Conservation (phyloP, 768 basidiomycete genomes). For the Leccinum longicurvipes region DNA sequence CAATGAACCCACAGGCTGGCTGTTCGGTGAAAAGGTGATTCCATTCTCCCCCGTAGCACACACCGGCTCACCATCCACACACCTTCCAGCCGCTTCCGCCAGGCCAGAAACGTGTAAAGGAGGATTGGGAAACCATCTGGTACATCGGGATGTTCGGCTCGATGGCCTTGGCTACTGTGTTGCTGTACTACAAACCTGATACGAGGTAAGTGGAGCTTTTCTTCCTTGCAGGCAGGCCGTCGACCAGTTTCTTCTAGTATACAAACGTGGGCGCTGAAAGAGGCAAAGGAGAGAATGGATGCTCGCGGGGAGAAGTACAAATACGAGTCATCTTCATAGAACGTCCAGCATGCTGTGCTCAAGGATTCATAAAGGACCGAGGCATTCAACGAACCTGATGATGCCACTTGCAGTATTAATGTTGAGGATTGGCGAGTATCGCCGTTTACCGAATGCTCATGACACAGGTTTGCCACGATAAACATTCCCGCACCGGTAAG, state of each 20-base stretch:
- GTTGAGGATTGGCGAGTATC: neutral
- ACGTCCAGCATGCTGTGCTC: conserved; percentile 2
- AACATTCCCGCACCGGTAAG: neutral
- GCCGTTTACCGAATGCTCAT: neutral
- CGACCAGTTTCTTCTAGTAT: conserved; percentile 49
- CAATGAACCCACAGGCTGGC: conserved; percentile 83
- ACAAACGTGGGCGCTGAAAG: conserved; percentile 87
- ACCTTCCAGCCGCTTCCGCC: conserved; percentile 61
- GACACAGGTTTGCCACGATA: neutral
- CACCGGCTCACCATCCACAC: neutral
- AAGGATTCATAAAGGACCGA: neutral
- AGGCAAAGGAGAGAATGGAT: conserved; percentile 88
- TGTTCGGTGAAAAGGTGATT: conserved; percentile 86
- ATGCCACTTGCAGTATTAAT: neutral
- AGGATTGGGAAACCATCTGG: conserved; percentile 91
- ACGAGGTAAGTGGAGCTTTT: conserved; percentile 60
- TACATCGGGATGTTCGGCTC: conserved; percentile 89
- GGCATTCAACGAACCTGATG: neutral
- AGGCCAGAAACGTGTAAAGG: conserved; percentile 82
- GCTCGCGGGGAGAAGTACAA: conserved; percentile 88
- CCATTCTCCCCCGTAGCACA: neutral
- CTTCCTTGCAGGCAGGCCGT: neutral
- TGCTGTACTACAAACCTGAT: conserved; percentile 91
- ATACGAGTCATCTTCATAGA: conserved; percentile 59
- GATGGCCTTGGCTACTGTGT: conserved; percentile 69